Percentiles rank a stretch among this genome's conserved stretches.
Conservation (phyloP, 257 asterid species). For the Solanum sejunctum region DNA sequence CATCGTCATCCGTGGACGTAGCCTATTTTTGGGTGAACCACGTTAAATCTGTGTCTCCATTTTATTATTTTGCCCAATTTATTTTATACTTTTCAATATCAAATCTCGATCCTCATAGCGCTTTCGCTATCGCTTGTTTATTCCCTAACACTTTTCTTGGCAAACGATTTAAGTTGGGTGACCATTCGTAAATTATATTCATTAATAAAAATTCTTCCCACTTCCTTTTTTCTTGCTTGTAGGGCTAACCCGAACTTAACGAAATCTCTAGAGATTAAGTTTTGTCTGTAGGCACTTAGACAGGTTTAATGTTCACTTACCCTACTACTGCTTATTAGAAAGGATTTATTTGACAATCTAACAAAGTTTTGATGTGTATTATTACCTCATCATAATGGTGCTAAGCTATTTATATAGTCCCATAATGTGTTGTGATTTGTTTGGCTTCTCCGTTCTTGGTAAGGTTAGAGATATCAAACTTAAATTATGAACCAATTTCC, state of each 20-base stretch:
- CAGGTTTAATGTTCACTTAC: not conserved
- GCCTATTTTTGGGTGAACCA: too few relatives aligned
- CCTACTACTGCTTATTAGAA: not conserved
- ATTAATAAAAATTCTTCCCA: not conserved
- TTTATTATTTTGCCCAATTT: too few relatives aligned
- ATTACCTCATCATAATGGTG: not conserved
- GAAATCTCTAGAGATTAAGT: not conserved
- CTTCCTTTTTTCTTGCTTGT: not conserved
- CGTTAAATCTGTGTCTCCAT: too few relatives aligned
- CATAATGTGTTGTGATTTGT: not conserved
- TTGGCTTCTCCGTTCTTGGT: not conserved
- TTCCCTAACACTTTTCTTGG: not conserved
- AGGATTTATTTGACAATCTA: not conserved
- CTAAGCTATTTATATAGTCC: not conserved
- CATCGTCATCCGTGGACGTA: too few relatives aligned
- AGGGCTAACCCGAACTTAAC: not conserved
- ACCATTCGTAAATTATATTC: not conserved
- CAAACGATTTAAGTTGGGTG: not conserved
- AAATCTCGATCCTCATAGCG: too few relatives aligned
- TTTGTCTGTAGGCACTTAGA: not conserved
- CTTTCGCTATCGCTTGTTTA: too few relatives aligned
- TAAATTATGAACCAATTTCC: not conserved
- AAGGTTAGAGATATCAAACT: not conserved
- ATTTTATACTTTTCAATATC: too few relatives aligned
- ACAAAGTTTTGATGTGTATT: not conserved